These are phyloP conservation scores for Curvularia hawaiiensis DNA, from an alignment of 2,329 filamentous ascomycete genomes.

Conservation along the genomic window DNA sequence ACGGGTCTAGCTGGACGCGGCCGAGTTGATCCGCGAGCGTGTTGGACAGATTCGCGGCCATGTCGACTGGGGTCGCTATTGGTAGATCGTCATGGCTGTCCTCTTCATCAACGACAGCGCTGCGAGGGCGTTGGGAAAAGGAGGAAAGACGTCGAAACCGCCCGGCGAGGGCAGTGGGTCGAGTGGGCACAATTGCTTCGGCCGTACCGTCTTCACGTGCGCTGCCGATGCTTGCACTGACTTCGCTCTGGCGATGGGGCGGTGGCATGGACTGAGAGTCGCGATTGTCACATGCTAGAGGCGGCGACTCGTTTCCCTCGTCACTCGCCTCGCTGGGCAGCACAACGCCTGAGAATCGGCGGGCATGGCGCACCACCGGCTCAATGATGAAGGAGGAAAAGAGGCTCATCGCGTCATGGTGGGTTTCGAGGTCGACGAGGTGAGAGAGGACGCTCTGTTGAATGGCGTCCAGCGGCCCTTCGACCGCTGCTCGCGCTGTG, in stretches of 20 bases:
- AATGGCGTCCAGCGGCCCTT: neutral
- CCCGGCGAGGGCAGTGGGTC: slow-evolving; percentile 20
- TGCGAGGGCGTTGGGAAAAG: slow-evolving; percentile 29
- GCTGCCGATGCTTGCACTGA: slow-evolving; percentile 12
- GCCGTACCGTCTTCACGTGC: slow-evolving; percentile 12
- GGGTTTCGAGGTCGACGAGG: neutral
- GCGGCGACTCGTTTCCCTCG: slow-evolving; percentile 15
- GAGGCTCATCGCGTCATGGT: slow-evolving; percentile 45
- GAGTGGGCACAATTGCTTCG: slow-evolving; percentile 13
- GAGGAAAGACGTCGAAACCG: slow-evolving; percentile 29
- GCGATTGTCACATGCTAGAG: slow-evolving; percentile 39
- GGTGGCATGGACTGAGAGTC: slow-evolving; percentile 14
- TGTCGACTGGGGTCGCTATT: slow-evolving; percentile 34
- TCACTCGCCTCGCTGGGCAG: slow-evolving; percentile 23
- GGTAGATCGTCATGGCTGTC: slow-evolving; percentile 29
- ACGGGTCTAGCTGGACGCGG: slow-evolving; percentile 30
- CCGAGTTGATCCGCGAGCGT: slow-evolving; percentile 36
- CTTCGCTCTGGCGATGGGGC: slow-evolving; percentile 11
- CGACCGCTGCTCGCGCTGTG: slow-evolving; percentile 19
- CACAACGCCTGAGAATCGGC: slow-evolving; percentile 43
- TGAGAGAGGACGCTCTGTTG: slow-evolving; percentile 1
- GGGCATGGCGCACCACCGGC: slow-evolving; percentile 48
- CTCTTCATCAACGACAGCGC: slow-evolving; percentile 33
- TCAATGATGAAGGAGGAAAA: slow-evolving; percentile 49
- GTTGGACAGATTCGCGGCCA: slow-evolving; percentile 41